Conservation (phyloP, 2,329 filamentous ascomycete species). For the Aspergillus flavus region DNA sequence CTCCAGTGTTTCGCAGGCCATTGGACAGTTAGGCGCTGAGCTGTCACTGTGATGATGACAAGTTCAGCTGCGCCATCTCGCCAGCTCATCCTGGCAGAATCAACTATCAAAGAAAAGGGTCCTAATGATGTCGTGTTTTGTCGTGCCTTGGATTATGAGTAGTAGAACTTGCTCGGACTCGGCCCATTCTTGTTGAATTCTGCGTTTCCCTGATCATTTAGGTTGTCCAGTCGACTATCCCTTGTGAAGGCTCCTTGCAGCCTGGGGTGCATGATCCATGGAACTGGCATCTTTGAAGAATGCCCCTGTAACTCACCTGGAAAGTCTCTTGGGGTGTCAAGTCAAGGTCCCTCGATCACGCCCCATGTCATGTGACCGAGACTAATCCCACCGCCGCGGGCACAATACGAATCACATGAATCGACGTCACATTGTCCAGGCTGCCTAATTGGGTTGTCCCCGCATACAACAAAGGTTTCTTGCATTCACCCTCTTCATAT, state of each 20-base stretch:
- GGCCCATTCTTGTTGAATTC: background rate
- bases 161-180: too few species aligned
- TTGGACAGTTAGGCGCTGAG: slow-evolving; percentile 3
- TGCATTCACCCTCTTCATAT: background rate
- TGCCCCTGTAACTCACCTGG: background rate
- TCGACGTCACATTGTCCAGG: background rate
- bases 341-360: background rate
- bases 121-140: background rate
- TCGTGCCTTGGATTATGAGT: background rate
- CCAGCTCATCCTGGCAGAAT: background rate
- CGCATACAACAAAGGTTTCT: slow-evolving; percentile 13
- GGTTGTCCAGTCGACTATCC: background rate
- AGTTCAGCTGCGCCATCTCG: slow-evolving; percentile 11
- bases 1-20: background rate
- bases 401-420: background rate
- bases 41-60: slow-evolving; percentile 8
- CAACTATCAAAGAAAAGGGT: background rate
- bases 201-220: background rate
- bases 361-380: background rate
- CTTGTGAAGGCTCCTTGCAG: background rate
- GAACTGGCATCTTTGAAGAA: background rate
- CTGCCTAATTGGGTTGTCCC: background rate
- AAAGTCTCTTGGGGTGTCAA: background rate
- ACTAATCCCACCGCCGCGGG: background rate
- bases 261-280: background rate